phyloP scores from a whole-genome alignment of 2,329 filamentous ascomycete species.

The Aspergillus pseudonomiae region DNA sequence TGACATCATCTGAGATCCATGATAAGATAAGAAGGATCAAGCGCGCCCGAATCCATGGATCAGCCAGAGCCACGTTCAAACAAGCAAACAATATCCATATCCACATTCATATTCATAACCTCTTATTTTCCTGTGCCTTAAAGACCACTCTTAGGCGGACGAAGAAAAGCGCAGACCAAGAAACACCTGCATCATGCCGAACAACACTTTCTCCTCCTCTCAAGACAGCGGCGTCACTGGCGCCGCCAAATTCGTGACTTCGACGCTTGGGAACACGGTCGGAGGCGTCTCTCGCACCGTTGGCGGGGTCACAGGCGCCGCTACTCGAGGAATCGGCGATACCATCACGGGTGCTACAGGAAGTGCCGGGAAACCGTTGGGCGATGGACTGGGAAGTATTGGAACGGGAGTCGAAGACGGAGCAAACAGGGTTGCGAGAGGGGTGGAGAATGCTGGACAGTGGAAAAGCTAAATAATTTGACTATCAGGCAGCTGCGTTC shows the following conservation, averaged over 20 bases:
- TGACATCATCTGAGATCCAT: not conserved
- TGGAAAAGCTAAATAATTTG: slow-evolving; percentile 41
- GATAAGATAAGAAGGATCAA: not conserved
- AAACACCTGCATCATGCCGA: slow-evolving; percentile 1
- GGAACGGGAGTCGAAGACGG: slow-evolving; percentile 59
- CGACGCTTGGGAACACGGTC: slow-evolving; percentile 58
- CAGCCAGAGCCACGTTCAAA: not conserved
- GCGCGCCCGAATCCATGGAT: not conserved
- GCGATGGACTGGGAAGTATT: slow-evolving; percentile 57
- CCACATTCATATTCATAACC: not conserved
- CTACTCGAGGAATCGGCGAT: slow-evolving; percentile 60
- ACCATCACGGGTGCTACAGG: slow-evolving; percentile 60
- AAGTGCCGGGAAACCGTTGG: slow-evolving; percentile 57
- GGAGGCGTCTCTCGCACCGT: slow-evolving; percentile 58
- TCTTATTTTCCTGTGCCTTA: not conserved
- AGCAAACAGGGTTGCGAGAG: slow-evolving; percentile 53
- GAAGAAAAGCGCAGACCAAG: not conserved
- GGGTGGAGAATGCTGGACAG: slow-evolving; percentile 61
- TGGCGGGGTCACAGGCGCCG: slow-evolving; percentile 59
- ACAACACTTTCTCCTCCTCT: slow-evolving; percentile 15
- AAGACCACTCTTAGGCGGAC: not conserved
- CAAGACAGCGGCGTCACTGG: slow-evolving; percentile 50
- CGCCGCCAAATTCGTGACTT: slow-evolving; percentile 59
- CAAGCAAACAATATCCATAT: not conserved
- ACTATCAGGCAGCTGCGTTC: rapidly evolving